Conservation (phyloP, 148 eudicot species). For the Vaccinium corymbosum region DNA sequence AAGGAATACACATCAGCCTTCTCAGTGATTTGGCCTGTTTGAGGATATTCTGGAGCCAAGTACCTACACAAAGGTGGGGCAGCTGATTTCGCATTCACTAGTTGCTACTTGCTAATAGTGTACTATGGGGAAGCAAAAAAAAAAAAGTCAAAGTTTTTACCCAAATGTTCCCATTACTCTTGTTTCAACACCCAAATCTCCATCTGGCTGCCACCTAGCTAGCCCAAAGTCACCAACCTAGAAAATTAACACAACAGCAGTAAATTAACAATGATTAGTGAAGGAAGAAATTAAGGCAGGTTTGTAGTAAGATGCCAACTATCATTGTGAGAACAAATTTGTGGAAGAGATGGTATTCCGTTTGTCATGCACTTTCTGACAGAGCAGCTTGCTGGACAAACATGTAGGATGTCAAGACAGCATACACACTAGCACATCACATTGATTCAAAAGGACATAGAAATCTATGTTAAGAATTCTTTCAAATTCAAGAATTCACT, state of each 20-base stretch:
- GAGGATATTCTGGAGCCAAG: slow-evolving; percentile 93
- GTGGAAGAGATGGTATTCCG: neutral
- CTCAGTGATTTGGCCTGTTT: slow-evolving; percentile 85
- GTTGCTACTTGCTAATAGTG: neutral
- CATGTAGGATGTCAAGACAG: neutral
- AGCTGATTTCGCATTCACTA: neutral
- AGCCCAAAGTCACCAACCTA: slow-evolving; percentile 97
- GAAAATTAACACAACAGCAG: neutral
- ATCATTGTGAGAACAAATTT: neutral
- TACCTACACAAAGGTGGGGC: slow-evolving; percentile 36
- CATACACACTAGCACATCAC: neutral
- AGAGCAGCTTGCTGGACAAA: neutral
- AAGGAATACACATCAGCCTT: slow-evolving; percentile 91
- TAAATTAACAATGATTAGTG: neutral
- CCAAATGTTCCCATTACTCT: slow-evolving; percentile 91
- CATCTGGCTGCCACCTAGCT: slow-evolving; percentile 90
- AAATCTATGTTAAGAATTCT: neutral
- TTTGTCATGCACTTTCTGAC: neutral
- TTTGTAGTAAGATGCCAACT: neutral
- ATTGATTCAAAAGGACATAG: neutral
- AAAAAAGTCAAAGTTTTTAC: slow-evolving; percentile 27
- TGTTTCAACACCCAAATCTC: slow-evolving; percentile 65
- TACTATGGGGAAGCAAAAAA: neutral
- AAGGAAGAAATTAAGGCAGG: neutral
- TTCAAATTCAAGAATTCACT: neutral